phyloP scores from a whole-genome alignment of 495 filamentous ascomycete genomes.

The Xylaria telfairii region DNA sequence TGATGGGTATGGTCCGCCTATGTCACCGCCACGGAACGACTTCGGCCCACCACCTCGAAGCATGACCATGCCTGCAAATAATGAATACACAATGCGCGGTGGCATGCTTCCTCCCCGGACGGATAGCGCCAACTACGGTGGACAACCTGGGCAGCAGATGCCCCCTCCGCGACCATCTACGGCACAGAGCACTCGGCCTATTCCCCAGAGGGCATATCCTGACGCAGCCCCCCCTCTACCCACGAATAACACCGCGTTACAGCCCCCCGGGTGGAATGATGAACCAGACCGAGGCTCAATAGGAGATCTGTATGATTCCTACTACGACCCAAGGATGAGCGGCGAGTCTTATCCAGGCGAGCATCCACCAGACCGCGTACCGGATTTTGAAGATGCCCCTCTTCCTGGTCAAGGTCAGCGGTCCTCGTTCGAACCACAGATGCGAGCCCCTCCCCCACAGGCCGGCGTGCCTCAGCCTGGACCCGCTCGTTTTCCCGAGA shows the following conservation, averaged over 20 bases:
- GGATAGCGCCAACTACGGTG: slow-evolving; percentile 52
- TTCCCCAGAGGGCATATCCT: slow-evolving; percentile 53
- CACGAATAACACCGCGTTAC: slow-evolving; percentile 34
- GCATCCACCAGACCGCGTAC: slow-evolving; percentile 63
- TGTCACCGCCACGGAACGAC: slow-evolving; percentile 37
- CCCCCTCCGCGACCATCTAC: slow-evolving; percentile 56
- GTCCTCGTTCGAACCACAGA: slow-evolving; percentile 59
- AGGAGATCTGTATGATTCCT: slow-evolving; percentile 63
- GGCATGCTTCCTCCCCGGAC: slow-evolving; percentile 40
- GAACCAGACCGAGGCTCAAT: slow-evolving; percentile 45
- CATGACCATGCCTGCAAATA: slow-evolving; percentile 60
- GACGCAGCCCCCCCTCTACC: slow-evolving; percentile 47
- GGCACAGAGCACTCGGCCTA: slow-evolving; percentile 53
- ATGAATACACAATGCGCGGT: slow-evolving; percentile 44
- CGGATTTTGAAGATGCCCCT: slow-evolving; percentile 75
- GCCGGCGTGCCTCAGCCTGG: slow-evolving; percentile 48
- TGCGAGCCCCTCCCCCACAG: slow-evolving; percentile 36
- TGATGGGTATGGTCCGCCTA: slow-evolving; percentile 42
- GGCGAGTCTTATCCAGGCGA: slow-evolving; percentile 41
- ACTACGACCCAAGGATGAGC: slow-evolving; percentile 51
- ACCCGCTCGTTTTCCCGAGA: slow-evolving; percentile 49
- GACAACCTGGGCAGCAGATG: slow-evolving; percentile 49
- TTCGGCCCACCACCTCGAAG: slow-evolving; percentile 54
- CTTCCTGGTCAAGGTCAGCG: slow-evolving; percentile 37
- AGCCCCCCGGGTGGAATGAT: slow-evolving; percentile 37